Evolutionary conservation across 495 filamentous ascomycete species (phyloP).

Genomic region (Penicillium soppii): DNA sequence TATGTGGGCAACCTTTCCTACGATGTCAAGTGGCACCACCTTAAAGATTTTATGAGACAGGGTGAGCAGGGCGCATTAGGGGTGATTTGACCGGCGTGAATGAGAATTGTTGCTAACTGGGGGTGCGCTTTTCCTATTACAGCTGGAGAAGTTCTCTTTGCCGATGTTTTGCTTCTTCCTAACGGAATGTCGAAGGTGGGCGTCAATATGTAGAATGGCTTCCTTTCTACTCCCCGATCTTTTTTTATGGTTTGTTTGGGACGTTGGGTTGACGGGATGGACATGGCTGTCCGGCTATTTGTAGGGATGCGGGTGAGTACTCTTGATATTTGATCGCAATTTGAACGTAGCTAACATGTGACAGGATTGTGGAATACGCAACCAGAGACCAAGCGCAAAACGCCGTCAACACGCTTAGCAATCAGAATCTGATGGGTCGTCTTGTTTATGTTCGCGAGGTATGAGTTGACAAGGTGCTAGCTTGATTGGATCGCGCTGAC

Average conservation of each 20-base stretch:
- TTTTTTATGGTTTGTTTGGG: constrained; percentile 58
- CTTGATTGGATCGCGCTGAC: neutral
- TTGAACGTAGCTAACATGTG: constrained; percentile 21
- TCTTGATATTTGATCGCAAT: neutral
- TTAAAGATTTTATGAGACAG: constrained; percentile 99
- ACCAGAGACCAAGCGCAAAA: constrained; percentile 98
- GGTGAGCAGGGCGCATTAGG: constrained; percentile 61
- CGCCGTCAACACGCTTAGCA: constrained; percentile 96
- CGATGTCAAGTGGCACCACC: constrained; percentile 99
- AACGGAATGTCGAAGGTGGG: constrained; percentile 99
- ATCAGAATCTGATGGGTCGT: constrained; percentile 96
- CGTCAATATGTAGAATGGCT: constrained; percentile 88
- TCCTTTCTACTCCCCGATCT: constrained; percentile 54
- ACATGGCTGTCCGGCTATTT: constrained; percentile 80
- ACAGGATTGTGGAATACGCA: constrained; percentile 99
- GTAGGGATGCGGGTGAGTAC: constrained; percentile 99
- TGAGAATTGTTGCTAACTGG: constrained; percentile 28
- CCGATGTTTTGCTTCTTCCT: constrained; percentile 98
- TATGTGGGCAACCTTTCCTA: constrained; percentile 99
- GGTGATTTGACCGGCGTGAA: constrained; percentile 14
- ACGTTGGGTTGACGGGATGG: constrained; percentile 99
- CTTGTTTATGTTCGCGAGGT: constrained; percentile 98
- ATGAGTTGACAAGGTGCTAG: constrained; percentile 33
- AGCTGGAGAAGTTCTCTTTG: constrained; percentile 99
- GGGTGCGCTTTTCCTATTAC: constrained; percentile 28